Conservation (phyloP, 148 eudicot genomes). For the Rhododendron molle region DNA sequence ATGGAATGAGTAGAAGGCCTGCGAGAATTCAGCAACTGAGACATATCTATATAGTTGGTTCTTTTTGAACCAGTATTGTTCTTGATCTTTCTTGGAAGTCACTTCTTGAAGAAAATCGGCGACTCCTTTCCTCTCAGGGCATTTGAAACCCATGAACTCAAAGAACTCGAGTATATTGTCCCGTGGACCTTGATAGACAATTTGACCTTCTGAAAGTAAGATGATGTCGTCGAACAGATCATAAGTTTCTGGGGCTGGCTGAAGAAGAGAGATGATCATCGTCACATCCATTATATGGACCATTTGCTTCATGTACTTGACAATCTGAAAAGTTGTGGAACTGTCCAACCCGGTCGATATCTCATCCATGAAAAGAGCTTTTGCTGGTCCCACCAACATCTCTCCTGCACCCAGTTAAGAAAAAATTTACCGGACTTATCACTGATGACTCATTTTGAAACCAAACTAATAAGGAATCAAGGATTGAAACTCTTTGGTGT, state of each 20-base stretch:
- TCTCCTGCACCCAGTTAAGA: conserved; percentile 22
- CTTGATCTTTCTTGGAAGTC: conserved; percentile 43
- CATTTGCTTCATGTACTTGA: conserved; percentile 41
- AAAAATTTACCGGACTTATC: not conserved
- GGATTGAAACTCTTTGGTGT: not conserved
- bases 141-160: conserved; percentile 42
- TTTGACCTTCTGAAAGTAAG: conserved; percentile 40
- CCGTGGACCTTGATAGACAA: conserved; percentile 44
- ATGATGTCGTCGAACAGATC: conserved; percentile 43
- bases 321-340: conserved; percentile 38
- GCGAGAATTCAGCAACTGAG: conserved; percentile 29
- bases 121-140: conserved; percentile 49
- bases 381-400: conserved; percentile 49
- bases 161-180: conserved; percentile 35
- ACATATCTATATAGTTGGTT: conserved; percentile 24
- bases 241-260: conserved; percentile 44
- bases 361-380: conserved; percentile 44
- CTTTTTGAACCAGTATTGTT: conserved; percentile 39
- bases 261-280: conserved; percentile 45
- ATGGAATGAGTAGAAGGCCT: conserved; percentile 23
- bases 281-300: conserved; percentile 43
- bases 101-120: conserved; percentile 48
- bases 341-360: conserved; percentile 49
- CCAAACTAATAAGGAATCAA: not conserved
- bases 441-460: not conserved